A percentile compares a stretch with the other conserved stretches of the same genome.
These are phyloP conservation scores for Grigorovia transvaalensis DNA, from an alignment of 805 yeast genomes.

Conservation along the genomic window DNA sequence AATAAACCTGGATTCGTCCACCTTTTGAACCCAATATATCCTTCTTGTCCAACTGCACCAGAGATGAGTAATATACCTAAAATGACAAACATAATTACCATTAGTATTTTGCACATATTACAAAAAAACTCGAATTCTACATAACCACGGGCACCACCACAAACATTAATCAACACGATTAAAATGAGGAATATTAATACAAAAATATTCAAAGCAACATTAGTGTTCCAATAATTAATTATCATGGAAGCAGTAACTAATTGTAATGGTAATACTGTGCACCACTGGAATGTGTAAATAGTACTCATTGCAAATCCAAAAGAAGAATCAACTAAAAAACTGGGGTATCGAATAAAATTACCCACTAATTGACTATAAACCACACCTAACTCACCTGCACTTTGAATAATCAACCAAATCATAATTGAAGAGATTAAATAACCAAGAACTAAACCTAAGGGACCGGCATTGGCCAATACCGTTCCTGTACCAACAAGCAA, in stretches of 20 bases:
- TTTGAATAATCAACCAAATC: slow-evolving; percentile 45
- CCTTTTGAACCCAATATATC: slow-evolving; percentile 33
- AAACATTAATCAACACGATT: slow-evolving; percentile 37
- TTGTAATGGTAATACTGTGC: slow-evolving; percentile 44
- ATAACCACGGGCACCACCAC: slow-evolving; percentile 44
- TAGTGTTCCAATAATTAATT: slow-evolving; percentile 35
- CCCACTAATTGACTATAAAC: slow-evolving; percentile 48
- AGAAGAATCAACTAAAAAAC: slow-evolving; percentile 44
- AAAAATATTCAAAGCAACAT: slow-evolving; percentile 19
- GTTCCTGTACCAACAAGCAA: slow-evolving; percentile 45
- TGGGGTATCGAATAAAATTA: slow-evolving; percentile 48
- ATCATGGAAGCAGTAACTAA: slow-evolving; percentile 46
- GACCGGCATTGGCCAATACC: slow-evolving; percentile 35
- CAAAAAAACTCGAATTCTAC: slow-evolving; percentile 45
- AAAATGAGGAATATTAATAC: slow-evolving; percentile 22
- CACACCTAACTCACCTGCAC: slow-evolving; percentile 54
- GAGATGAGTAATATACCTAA: slow-evolving; percentile 37
- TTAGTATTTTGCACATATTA: slow-evolving; percentile 36
- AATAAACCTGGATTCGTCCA: slow-evolving; percentile 48
- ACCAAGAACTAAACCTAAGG: slow-evolving; percentile 40
- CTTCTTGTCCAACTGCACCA: slow-evolving; percentile 37
- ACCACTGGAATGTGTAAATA: slow-evolving; percentile 48
- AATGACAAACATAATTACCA: slow-evolving; percentile 39
- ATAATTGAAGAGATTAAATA: slow-evolving; percentile 44
- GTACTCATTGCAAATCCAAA: slow-evolving; percentile 56